Conservation (phyloP, 1,139 yeast genomes). For the Saccharomycopsis hybrid region DNA sequence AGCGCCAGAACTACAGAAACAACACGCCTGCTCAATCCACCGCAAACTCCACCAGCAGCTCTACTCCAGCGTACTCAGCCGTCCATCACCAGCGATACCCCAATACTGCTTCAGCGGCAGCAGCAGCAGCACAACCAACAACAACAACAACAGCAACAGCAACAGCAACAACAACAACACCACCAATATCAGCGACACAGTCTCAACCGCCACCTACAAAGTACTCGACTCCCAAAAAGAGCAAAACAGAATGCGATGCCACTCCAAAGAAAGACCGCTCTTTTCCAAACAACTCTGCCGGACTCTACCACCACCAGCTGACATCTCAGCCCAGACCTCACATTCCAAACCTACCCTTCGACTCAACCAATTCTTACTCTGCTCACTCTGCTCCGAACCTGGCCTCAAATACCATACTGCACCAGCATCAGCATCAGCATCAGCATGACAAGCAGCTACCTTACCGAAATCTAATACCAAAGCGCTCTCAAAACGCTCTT, state of each 20-base stretch:
- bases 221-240: not conserved
- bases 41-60: not conserved
- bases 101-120: not conserved
- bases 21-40: slow-evolving; percentile 1
- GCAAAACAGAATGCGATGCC: not conserved
- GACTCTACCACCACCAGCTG: too few relatives aligned
- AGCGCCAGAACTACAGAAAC: not conserved
- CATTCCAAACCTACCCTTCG: too few relatives aligned
- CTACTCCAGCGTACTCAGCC: slow-evolving; percentile 12
- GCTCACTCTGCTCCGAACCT: too few relatives aligned
- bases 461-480: too few relatives aligned
- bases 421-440: too few relatives aligned
- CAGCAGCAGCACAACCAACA: not conserved
- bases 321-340: too few relatives aligned
- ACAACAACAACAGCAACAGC: not conserved
- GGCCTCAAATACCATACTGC: not conserved
- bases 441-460: too few relatives aligned
- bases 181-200: not conserved
- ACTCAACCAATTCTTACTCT: too few relatives aligned
- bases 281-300: too few relatives aligned
- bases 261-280: slow-evolving; percentile 6
- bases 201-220: not conserved
- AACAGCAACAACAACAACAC: not conserved
- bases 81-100: slow-evolving; percentile 16
- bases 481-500: not conserved